Base-by-base conservation (phyloP, 2,329 filamentous ascomycete species). In the Drechslerella dactyloides region DNA sequence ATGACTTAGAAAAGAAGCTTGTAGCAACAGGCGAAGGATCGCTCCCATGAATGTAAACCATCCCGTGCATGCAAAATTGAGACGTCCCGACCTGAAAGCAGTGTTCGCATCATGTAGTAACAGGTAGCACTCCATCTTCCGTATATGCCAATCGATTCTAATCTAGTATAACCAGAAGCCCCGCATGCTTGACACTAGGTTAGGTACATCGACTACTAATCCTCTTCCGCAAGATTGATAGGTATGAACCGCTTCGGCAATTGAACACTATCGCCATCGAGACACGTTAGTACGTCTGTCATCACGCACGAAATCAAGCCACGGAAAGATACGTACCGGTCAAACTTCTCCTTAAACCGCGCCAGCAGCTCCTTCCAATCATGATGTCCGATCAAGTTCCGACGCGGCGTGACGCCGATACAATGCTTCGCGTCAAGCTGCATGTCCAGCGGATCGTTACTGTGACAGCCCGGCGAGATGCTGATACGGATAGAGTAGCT, bases 341-440 rank as follows among this genome's bases (percentile, higher is more conserved):
- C 90, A 78, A 99, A 97, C 77, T 96, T 97, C 55, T 90, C 93
- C 75, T 93, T 87, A 74, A 99, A 82, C 1, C 93, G 97, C 81
- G 96, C 93, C 75, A 99, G 90, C n/a, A 99, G 90, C 77, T 93
- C 87, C 81, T 96, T 93, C 93, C 94, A 99, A 79, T 99, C 91
- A 40, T 88, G 87, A 80, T 99, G 96, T 1, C 90, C 86, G 1
- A 93, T 97, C 77, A 99, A 82, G 78, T 91, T 96, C 73, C 94
- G 85, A 74, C 93, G 85, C n/a, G 91, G 92, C 5, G 93, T 91
- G 78, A 90, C 96, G 44, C 93, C 93, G 77, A 99, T 99, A 79
- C 92, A 96, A 79, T 99, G 94, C 77, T 94, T 91, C 76, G 90
- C 94, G 80, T 99, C 94, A 27, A 99, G 86, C 82, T 96, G 92